Evolutionary conservation across 1,284 basidiomycete species (phyloP).

Genomic region (Sporisorium graminicola): DNA sequence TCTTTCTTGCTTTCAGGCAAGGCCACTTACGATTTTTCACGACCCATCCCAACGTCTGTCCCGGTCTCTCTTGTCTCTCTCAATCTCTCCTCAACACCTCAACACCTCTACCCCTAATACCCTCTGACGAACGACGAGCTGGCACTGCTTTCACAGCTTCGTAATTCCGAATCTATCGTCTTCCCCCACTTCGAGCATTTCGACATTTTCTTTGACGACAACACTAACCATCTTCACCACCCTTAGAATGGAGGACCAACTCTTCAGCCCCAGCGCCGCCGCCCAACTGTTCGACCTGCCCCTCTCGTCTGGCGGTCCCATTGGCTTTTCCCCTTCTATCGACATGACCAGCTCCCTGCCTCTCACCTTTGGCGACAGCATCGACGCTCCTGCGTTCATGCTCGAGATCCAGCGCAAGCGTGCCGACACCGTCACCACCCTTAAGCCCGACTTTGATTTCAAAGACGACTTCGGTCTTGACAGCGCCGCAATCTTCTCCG

Average conservation of each 20-base stretch:
- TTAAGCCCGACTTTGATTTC: constrained; percentile 54
- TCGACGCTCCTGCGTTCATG: constrained; percentile 46
- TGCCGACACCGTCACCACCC: constrained; percentile 52
- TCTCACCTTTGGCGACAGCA: constrained; percentile 39
- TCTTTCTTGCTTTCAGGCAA: constrained; percentile 13
- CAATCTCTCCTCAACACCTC: constrained; percentile 1
- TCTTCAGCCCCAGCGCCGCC: constrained; percentile 44
- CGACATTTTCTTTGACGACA: neutral
- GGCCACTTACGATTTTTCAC: constrained; percentile 18
- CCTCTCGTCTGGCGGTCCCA: constrained; percentile 28
- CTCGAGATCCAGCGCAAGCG: constrained; percentile 51
- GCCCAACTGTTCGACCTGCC: constrained; percentile 46
- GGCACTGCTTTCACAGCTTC: constrained; percentile 7
- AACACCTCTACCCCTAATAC: neutral
- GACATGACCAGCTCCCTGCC: constrained; percentile 35
- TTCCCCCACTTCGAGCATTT: neutral
- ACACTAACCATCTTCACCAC: constrained; percentile 5
- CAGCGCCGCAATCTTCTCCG: constrained; percentile 24
- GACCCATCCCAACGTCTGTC: constrained; percentile 9
- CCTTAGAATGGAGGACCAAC: constrained; percentile 51
- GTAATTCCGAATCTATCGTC: neutral
- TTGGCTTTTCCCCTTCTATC: constrained; percentile 51
- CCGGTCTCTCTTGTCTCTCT: neutral
- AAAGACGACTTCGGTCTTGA: constrained; percentile 26
- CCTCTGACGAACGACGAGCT: constrained; percentile 6